Base-by-base conservation (phyloP, 768 basidiomycete genomes). In the Rhodosporidiobolus sp. region DNA sequence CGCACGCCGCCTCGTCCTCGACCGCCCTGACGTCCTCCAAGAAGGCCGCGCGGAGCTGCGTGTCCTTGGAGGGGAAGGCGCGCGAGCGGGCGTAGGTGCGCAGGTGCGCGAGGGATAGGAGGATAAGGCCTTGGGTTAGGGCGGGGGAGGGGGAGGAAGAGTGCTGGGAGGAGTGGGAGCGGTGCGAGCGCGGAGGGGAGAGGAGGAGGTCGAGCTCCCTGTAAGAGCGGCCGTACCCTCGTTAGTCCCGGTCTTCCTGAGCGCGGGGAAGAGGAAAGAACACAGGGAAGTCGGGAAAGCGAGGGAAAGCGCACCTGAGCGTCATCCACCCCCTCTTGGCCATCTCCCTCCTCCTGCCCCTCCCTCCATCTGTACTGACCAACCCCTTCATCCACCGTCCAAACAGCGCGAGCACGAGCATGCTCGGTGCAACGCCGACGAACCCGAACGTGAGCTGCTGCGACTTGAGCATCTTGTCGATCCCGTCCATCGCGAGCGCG, bases 391-490 rank as follows among this genome's bases (percentile, higher is more conserved):
- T 43, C 79, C 86, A 88, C 16, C 86, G 87, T 24, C 85, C 84
- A 4, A 85, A 69, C 2, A 88, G 83, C 76, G 94, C 94, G 6
- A 94, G 86, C 46, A 98, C 83, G 8, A 89, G 86, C 60, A 97
- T 82, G 0, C 90, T 89, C 16, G 95, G 95, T 0, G 95, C 94
- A 24, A 98, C 89, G 75, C 94, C 94, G 70, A 97, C 93, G 78
- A 97, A 97, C 10, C 91, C 95, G 77, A 99, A 99, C 2, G 76
- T 78, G 35, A 75, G 58, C 50, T 71, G 70, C 32, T 73, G 76
- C 2, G 92, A 94, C 76, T 89, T 92, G 61, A 98, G 87, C 65
- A 98, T 84, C 78, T 90, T 92, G 81, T 97, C 95, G 75, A 98
- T 94, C 11, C 94, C 94, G 16, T 88, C 84, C 53, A 97, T 84